phyloP scores from a whole-genome alignment of 2,329 filamentous ascomycete genomes.

The Botrytis aclada region DNA sequence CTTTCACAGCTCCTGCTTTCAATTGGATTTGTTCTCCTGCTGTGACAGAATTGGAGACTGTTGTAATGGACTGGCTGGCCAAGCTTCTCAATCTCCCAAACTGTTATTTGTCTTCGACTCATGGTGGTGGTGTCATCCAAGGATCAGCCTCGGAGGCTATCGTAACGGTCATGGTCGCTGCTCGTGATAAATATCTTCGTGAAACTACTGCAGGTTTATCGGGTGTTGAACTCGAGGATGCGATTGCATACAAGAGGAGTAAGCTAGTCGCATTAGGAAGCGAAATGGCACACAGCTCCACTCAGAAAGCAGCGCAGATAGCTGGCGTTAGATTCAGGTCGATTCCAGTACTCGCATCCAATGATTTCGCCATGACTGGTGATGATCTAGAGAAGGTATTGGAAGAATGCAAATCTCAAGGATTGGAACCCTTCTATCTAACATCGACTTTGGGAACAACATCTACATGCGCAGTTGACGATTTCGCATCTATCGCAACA shows the following conservation, averaged over 20 bases:
- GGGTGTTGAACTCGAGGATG: constrained; percentile 64
- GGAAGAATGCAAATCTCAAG: constrained; percentile 61
- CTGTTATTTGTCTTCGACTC: constrained; percentile 69
- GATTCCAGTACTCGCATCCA: constrained; percentile 59
- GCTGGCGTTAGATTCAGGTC: constrained; percentile 77
- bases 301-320: constrained; percentile 83
- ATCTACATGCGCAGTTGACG: constrained; percentile 82
- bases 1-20: constrained; percentile 87
- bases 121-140: constrained; percentile 90
- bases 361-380: constrained; percentile 70
- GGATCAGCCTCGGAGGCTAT: constrained; percentile 86
- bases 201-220: constrained; percentile 53
- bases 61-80: constrained; percentile 89
- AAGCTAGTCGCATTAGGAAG: constrained; percentile 78
- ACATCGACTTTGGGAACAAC: constrained; percentile 84
- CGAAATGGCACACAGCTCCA: constrained; percentile 76
- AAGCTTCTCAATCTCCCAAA: constrained; percentile 70
- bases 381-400: constrained; percentile 59
- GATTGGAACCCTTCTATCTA: constrained; percentile 81
- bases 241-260: constrained; percentile 62
- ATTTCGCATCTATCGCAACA: constrained; percentile 52
- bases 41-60: constrained; percentile 88
- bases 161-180: constrained; percentile 81
- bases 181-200: constrained; percentile 73
- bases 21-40: constrained; percentile 96